Base-by-base conservation (phyloP, 75 land plant species). In the Cupressus sempervirens region DNA sequence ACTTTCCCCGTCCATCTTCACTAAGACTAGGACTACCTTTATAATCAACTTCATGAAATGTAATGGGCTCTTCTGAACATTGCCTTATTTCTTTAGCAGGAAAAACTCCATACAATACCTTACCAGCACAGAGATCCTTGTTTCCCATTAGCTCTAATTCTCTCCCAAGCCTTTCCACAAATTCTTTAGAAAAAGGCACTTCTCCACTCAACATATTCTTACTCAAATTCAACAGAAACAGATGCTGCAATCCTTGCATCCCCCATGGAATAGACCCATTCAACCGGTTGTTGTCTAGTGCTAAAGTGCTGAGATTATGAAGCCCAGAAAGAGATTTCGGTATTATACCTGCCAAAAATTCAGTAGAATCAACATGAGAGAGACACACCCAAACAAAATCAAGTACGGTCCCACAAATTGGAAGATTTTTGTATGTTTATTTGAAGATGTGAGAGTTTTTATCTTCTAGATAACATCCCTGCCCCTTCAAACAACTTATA, bases 201-300 rank as follows among this genome's bases (percentile, higher is more conserved):
- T 87, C 88, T 26, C 90, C 91, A 15, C 41, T 73, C 32, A 90
- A 80, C 0, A 46, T n/a, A 48, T 90, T 90, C 58, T 82, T 79
- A 20, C 87, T 90, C 73, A 90, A 80, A 67, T 90, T 89, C 76
- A 90, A 48, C 14, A 80, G 80, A 84, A 82, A 80, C 23, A 90
- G 52, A 40, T 86, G 41, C n/a, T 84, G 88, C 83, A 90, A 35
- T 20, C 84, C 41, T 82, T 79, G 72, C 62, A 88, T 76, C 7
- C 23, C 18, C 29, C 77, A 50, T 16, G 91, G 91, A 74, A 90
- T 84, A 23, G n/a, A 26, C 7, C 91, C 90, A 13, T 50, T 53
- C 12, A 90, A 65, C 36, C 34, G 29, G 76, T 90, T 90, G 46
- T 84, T 38, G 15, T 86, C 86, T 62, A 90, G 70, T 20, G 80